Percentiles rank a stretch among this genome's conserved stretches.
Evolutionary conservation across 1,284 basidiomycete species (phyloP).

Genomic region (Melanopsichium pennsylvanicum): DNA sequence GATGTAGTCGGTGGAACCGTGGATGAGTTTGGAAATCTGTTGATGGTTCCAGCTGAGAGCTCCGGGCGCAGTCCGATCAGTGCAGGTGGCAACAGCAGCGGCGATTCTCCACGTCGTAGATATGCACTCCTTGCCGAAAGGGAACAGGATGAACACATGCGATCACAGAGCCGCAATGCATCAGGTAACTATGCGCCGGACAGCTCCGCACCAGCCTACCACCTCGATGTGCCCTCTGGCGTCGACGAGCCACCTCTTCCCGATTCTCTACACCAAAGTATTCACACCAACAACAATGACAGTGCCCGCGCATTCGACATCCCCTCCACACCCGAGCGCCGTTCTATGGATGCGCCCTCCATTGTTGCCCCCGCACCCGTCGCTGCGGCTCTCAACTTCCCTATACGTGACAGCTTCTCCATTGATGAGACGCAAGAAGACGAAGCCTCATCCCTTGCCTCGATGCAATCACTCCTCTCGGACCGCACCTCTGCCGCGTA

Average conservation of each 20-base stretch:
- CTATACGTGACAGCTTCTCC: conserved; percentile 29
- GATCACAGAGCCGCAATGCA: not conserved
- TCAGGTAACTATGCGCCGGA: not conserved
- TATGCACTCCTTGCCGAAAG: conserved; percentile 19
- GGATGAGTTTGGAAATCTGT: conserved; percentile 41
- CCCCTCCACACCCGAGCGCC: conserved; percentile 22
- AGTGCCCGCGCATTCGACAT: conserved; percentile 17
- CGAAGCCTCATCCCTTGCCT: conserved; percentile 8
- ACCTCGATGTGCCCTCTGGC: conserved; percentile 31
- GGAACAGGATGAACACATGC: conserved; percentile 4
- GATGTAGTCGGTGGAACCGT: conserved; percentile 47
- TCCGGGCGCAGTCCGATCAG: conserved; percentile 4
- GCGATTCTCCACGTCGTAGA: conserved; percentile 24
- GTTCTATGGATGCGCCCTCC: conserved; percentile 14
- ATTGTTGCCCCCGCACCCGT: conserved; percentile 32
- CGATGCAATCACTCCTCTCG: conserved; percentile 35
- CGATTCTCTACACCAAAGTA: conserved; percentile 25
- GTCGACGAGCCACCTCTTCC: conserved; percentile 36
- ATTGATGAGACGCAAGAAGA: conserved; percentile 22
- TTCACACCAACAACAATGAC: conserved; percentile 2
- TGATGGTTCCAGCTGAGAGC: conserved; percentile 36
- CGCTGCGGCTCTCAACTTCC: conserved; percentile 26
- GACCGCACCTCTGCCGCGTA: conserved; percentile 31
- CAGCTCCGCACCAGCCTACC: conserved; percentile 10
- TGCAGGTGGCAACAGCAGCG: not conserved